phyloP scores from a whole-genome alignment of 495 filamentous ascomycete genomes.

The Pyrenula aspistea region DNA sequence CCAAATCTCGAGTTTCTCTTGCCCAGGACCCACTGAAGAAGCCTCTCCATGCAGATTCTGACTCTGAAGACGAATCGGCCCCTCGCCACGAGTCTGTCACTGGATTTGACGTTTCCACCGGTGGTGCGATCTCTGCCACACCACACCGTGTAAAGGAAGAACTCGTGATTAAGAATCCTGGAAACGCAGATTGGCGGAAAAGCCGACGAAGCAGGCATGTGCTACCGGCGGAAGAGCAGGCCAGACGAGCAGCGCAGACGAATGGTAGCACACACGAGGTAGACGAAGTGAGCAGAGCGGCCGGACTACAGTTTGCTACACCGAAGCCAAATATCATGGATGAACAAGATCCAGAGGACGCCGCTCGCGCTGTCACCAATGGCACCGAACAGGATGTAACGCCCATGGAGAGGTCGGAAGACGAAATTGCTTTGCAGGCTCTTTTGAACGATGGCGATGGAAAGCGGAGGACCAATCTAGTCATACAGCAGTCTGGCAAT shows the following conservation, averaged over 20 bases:
- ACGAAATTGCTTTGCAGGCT: constrained; percentile 71
- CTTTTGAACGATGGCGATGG: constrained; percentile 49
- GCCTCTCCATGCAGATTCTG: constrained; percentile 30
- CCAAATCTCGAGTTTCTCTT: neutral
- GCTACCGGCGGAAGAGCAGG: constrained; percentile 26
- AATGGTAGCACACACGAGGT: constrained; percentile 9
- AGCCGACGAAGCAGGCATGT: constrained; percentile 12
- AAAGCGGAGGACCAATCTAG: constrained; percentile 39
- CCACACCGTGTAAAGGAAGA: constrained; percentile 38
- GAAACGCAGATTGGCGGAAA: constrained; percentile 17
- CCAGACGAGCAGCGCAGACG: constrained; percentile 31
- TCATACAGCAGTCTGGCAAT: constrained; percentile 38
- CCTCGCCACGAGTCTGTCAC: constrained; percentile 39
- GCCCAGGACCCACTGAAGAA: neutral
- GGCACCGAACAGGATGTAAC: constrained; percentile 6
- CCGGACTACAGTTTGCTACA: constrained; percentile 18
- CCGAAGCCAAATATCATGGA: constrained; percentile 18
- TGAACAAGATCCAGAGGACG: neutral
- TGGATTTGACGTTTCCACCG: constrained; percentile 46
- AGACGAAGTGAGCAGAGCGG: constrained; percentile 8
- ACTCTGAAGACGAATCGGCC: constrained; percentile 20
- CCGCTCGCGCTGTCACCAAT: constrained; percentile 2
- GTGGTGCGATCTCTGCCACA: constrained; percentile 38
- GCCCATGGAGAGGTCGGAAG: constrained; percentile 37
- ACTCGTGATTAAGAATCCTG: constrained; percentile 20